Evolutionary conservation across 2,329 filamentous ascomycete genomes (phyloP), one percentile per base, ranked within the genome.

Genomic region (Cladosporium sp.): DNA sequence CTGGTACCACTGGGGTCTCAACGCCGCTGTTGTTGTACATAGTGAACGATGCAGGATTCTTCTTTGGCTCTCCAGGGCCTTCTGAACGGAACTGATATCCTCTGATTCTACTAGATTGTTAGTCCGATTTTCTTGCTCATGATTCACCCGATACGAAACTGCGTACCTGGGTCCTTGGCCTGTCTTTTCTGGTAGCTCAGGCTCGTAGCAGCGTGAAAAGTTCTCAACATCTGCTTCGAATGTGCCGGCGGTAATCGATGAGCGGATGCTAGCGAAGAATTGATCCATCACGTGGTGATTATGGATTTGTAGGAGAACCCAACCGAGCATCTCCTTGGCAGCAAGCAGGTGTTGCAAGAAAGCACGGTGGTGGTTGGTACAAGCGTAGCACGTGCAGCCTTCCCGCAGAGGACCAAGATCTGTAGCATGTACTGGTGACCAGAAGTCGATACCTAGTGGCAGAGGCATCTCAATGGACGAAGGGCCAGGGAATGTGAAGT

Each of bases 301-400:
- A 76, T 99, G 94, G 3, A 96, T 82, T 72, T 97, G 93, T 7
- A 99, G 80, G 7, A 99, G 80, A 0, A 88, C 89, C 94, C 94
- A 99, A 22, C 88, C 93, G 4, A 97, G 84, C 94, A 99, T 97
- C 74, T 99, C 94, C 70, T 92, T 95, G 0, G 94, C 92, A 49
- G 85, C 82, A 5, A 99, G 83, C 1, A 97, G 81, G 73, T 99
- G 94, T 64, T 92, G 88, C 37, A 99, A 70, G 73, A 90, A 99
- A 0, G 94, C 93, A 51, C 88, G 81, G 74, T 96, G 91, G 73
- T 97, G 93, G 17, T 83, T 83, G 1, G 80, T 84, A 78, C 94
- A 99, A 20, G 91, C 80, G 72, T 96, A 93, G 79, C 94, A 99
- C 52, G 75, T 66, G 73, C 94, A 99, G 15, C 74, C 80, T 5